Base-by-base conservation (phyloP, 164 flowering plant genomes). In the Brasenia schreberi region DNA sequence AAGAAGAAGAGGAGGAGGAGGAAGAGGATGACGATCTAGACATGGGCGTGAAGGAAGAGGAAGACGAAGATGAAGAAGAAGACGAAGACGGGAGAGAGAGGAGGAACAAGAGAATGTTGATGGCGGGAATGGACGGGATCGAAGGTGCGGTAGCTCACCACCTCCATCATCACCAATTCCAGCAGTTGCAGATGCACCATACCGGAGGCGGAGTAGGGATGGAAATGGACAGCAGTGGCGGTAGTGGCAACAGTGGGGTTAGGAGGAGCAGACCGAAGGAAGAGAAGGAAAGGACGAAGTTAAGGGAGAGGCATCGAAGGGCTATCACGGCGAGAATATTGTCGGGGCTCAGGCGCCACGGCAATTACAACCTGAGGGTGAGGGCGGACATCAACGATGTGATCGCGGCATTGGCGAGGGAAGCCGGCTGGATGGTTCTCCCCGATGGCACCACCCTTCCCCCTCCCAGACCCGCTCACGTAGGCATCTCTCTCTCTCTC, bases 371-470 rank as follows among this genome's bases (percentile, higher is more conserved):
- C 39, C 39, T 33, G 39, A 33, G 39, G 4, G 39, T 33, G 39
- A 33, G 39, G 39, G 99, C 99, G 67, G 99, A 94, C 79, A 91
- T 94, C 18, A 94, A 94, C 82, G 97, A 94, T 73, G 99, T 94
- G 7, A 94, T 94, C 79, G 85, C 90, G 0, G 96, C 96, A 65
- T 72, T 94, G 74, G 99, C 99, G 2, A 83, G 93, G 74, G 97
- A 94, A 75, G 99, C 99, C 70, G 99, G 99, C 7, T 94, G 99
- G 99, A 85, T 83, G 67, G 97, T 94, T 72, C 93, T 94, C 39
- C 97, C 97, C n/a, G 99, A 94, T 79, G 99, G 99, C 66, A 94
- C 99, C 67, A 86, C 99, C 52, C 89, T 94, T 68, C 99, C 95
- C 69, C 77, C 90, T 71, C 98, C 87, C 39, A 33, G 61, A 3